phyloP scores from a whole-genome alignment of 768 basidiomycete genomes.

The Mycena sanguinolenta region DNA sequence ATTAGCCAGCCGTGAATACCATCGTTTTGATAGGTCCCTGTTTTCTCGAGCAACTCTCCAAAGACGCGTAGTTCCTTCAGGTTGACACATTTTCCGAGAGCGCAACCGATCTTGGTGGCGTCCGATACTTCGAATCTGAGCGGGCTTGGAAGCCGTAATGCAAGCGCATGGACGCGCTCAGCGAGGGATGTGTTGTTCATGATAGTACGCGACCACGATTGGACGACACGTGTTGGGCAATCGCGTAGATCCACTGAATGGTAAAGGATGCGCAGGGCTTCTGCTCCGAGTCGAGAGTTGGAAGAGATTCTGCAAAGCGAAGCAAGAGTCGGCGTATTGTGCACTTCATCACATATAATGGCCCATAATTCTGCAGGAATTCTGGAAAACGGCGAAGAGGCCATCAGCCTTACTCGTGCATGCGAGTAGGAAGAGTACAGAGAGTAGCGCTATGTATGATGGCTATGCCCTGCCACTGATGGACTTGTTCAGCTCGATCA shows the following conservation, averaged over 20 bases:
- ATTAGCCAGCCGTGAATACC: constrained; percentile 16
- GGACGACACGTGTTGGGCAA: neutral
- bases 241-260: constrained; percentile 10
- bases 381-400: too few species aligned
- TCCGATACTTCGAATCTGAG: neutral
- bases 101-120: constrained; percentile 3
- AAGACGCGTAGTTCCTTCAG: too few species aligned
- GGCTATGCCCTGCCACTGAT: too few species aligned
- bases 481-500: too few species aligned
- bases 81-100: constrained; percentile 19
- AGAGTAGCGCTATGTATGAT: too few species aligned
- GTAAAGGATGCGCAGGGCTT: constrained; percentile 18
- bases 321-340: neutral
- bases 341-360: constrained; percentile 4
- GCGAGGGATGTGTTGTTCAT: constrained; percentile 8
- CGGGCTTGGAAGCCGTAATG: neutral
- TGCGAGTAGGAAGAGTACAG: too few species aligned
- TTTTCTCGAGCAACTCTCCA: neutral
- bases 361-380: too few species aligned
- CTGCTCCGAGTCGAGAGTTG: neutral
- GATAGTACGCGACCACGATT: constrained; percentile 13
- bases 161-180: constrained; percentile 10
- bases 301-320: constrained; percentile 7
- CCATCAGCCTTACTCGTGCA: too few species aligned
- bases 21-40: neutral